Percentiles rank a stretch among this genome's conserved stretches.
These are phyloP conservation scores for Stephania cephalantha DNA, from an alignment of 164 flowering plant genomes.

Conservation along the genomic window DNA sequence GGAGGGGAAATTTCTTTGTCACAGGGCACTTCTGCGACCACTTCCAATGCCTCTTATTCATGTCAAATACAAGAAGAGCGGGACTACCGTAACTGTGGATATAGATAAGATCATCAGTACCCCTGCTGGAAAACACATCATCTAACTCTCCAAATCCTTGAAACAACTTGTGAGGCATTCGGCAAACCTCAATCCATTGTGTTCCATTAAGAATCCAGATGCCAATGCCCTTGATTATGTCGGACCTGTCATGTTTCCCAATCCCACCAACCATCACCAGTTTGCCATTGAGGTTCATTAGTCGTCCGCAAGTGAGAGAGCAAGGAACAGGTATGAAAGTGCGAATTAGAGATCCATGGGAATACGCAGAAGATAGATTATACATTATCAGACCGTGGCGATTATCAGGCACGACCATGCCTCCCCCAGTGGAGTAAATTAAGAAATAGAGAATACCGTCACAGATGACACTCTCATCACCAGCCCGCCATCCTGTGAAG, in stretches of 20 bases:
- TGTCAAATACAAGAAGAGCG: conserved; percentile 61
- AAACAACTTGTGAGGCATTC: conserved; percentile 82
- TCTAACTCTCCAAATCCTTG: conserved; percentile 96
- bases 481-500: conserved; percentile 88
- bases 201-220: conserved; percentile 66
- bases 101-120: conserved; percentile 66
- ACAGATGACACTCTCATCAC: conserved; percentile 85
- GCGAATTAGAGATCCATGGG: conserved; percentile 42
- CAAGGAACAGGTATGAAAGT: conserved; percentile 72
- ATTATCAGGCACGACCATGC: conserved; percentile 34
- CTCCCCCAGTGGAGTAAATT: conserved; percentile 69
- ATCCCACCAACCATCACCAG: conserved; percentile 95
- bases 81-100: conserved; percentile 92
- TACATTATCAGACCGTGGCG: conserved; percentile 68
- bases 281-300: conserved; percentile 79
- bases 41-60: conserved; percentile 64
- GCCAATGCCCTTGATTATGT: conserved; percentile 86
- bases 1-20: conserved; percentile 75
- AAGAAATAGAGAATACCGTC: conserved; percentile 64
- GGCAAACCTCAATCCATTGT: conserved; percentile 69
- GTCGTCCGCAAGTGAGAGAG: conserved; percentile 80
- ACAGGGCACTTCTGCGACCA: conserved; percentile 93
- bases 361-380: conserved; percentile 41
- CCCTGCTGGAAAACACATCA: conserved; percentile 85
- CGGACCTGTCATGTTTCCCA: conserved; percentile 73